These are phyloP conservation scores for Colletotrichum euphorbiae DNA, from an alignment of 2,329 filamentous ascomycete species.

Conservation along the genomic window DNA sequence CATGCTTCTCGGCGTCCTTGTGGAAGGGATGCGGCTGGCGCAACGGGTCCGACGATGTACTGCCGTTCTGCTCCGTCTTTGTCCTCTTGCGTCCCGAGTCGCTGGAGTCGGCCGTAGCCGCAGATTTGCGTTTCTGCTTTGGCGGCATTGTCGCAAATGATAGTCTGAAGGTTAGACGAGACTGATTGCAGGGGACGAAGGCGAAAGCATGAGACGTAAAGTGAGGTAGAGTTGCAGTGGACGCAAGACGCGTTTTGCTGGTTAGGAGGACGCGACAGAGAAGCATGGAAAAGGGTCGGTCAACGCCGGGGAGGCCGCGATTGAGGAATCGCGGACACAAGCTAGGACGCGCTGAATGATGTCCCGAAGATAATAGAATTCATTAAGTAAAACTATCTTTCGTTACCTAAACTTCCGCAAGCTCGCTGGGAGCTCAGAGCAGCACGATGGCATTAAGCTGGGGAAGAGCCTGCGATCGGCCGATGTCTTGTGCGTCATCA, in stretches of 20 bases:
- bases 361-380: no score
- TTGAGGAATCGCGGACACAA: no score
- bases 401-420: neutral
- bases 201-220: neutral
- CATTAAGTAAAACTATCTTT: neutral
- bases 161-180: neutral
- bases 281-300: conserved; percentile 7
- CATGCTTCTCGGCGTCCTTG: conserved; percentile 62
- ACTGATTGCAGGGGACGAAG: neutral
- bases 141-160: conserved; percentile 44
- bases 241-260: conserved; percentile 13
- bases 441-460: conserved; percentile 19
- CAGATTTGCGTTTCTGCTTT: conserved; percentile 46
- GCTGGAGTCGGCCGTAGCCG: conserved; percentile 41
- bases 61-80: conserved; percentile 45
- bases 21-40: conserved; percentile 60
- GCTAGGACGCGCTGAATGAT: neutral
- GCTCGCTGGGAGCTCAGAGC: neutral
- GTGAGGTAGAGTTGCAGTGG: neutral
- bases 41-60: conserved; percentile 47
- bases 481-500: conserved; percentile 41
- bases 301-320: no score
- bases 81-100: conserved; percentile 47
- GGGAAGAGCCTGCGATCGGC: conserved; percentile 32
- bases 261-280: conserved; percentile 20